phyloP scores from a whole-genome alignment of 306 rosid species.

The Pterocarpus santalinus region DNA sequence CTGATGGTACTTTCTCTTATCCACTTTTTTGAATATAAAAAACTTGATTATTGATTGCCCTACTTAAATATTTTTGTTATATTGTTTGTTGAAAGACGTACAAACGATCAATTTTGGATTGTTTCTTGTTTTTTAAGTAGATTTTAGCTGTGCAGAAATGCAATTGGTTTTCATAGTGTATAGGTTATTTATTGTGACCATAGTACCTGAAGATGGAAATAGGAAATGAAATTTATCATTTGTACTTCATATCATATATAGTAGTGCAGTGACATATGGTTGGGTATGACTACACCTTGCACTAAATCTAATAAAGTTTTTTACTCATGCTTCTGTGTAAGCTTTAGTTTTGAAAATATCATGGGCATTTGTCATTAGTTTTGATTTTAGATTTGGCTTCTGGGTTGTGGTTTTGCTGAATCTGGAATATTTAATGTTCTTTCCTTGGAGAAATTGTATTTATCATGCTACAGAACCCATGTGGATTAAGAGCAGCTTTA shows the following conservation, averaged over 20 bases:
- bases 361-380: neutral
- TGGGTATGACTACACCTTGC: constrained; percentile 8
- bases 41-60: neutral
- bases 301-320: constrained; percentile 25
- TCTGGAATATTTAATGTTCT: neutral
- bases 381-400: constrained; percentile 18
- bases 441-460: neutral
- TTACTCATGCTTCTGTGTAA: constrained; percentile 15
- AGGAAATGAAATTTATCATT: constrained; percentile 2
- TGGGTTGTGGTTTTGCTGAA: constrained; percentile 8
- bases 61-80: constrained; percentile 12
- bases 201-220: constrained; percentile 3
- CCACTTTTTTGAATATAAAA: constrained; percentile 14
- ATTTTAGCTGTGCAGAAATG: constrained; percentile 35
- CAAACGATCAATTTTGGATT: neutral
- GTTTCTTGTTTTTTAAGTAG: constrained; percentile 10
- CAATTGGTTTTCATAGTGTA: constrained; percentile 24
- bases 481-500: neutral
- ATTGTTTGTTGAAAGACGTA: constrained; percentile 26
- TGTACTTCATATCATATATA: neutral
- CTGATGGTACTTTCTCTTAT: constrained; percentile 61
- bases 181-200: constrained; percentile 6
- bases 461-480: neutral
- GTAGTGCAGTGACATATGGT: neutral
- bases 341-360: constrained; percentile 29